Evolutionary conservation across 768 basidiomycete species (phyloP), one percentile per base, ranked within the genome.

Genomic region (Russula sp.): DNA sequence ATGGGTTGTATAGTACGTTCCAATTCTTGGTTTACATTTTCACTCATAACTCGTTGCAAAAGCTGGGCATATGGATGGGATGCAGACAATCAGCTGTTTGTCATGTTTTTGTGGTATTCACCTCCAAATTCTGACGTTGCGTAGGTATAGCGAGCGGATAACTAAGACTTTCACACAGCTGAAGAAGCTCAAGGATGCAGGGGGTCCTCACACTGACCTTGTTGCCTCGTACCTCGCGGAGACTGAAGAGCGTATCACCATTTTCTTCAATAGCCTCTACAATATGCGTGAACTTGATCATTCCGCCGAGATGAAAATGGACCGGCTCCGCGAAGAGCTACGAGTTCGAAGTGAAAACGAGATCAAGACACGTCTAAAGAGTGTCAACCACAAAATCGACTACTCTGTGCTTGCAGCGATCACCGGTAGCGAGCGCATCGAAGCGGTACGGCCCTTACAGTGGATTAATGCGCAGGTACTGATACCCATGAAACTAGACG

Each of bases 21-120:
- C 18, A 4, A 34, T 32, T 4, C 18, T 49, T 59, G 32, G 1
- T 44, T 14, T 13, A 51, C n/a, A 14, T 20, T 10, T 11, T 7
- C 49, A 10, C 62, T 49, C 32, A 31, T 37, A 48, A 34, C 20
- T 8, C 13, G 49, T 47, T 20, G 6, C n/a, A 8, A 34, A 40
- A 65, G 64, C 48, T 62, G 64, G 64, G 64, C 61, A 27, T 62
- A 65, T 37, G 64, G 64, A 42, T 62, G 64, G 64, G 64, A 63
- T 52, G 64, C 64, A 8, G 64, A 65, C 54, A 65, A 65, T 32
- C 50, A 35, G 5, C 22, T 52, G 64, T 64, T 49, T 40, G 63
- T 55, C 18, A n/a, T 11, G 2, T 47, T 55, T 55, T 34, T 22
- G 16, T 47, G 9, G 13, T 11, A 55, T 40, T 7, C 1, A 18